These are phyloP conservation scores for Paecilomyces sp. DNA, from an alignment of 2,329 filamentous ascomycete genomes.

Conservation along the genomic window DNA sequence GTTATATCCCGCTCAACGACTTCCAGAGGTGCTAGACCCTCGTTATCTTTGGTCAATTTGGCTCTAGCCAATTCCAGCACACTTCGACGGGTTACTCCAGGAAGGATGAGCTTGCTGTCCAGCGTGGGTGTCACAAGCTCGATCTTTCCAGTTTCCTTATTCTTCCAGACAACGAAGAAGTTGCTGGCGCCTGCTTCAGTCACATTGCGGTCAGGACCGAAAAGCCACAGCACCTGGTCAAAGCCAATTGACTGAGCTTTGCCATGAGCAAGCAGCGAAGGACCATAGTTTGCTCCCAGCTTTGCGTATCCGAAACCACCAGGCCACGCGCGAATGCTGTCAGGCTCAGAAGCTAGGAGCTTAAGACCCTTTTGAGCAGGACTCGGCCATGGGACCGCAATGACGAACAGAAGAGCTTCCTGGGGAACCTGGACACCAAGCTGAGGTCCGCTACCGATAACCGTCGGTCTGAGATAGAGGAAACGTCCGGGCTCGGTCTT, in stretches of 20 bases:
- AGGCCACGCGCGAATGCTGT: slow-evolving; percentile 81
- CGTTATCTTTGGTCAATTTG: slow-evolving; percentile 44
- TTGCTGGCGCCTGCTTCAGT: slow-evolving; percentile 86
- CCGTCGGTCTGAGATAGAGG: slow-evolving; percentile 74
- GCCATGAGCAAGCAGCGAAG: slow-evolving; percentile 64
- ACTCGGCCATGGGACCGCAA: slow-evolving; percentile 45
- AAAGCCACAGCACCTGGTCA: slow-evolving; percentile 83
- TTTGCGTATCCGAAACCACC: slow-evolving; percentile 86
- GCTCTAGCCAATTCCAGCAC: slow-evolving; percentile 61
- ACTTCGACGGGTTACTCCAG: slow-evolving; percentile 72
- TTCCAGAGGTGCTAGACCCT: slow-evolving; percentile 44
- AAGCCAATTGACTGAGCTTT: slow-evolving; percentile 68
- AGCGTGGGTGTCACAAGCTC: slow-evolving; percentile 75
- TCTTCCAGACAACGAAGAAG: slow-evolving; percentile 71
- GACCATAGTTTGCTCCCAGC: slow-evolving; percentile 84
- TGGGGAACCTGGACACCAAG: slow-evolving; percentile 69
- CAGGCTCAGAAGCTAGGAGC: slow-evolving; percentile 57
- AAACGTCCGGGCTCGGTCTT: slow-evolving; percentile 33
- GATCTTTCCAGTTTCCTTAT: slow-evolving; percentile 38
- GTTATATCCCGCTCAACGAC: slow-evolving; percentile 73
- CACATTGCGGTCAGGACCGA: slow-evolving; percentile 63
- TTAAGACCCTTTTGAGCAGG: not conserved
- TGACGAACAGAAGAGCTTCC: slow-evolving; percentile 71
- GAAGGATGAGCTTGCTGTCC: slow-evolving; percentile 70
- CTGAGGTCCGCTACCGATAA: slow-evolving; percentile 71